These are phyloP conservation scores for Barnettozyma californica DNA, from an alignment of 805 yeast genomes.

Conservation along the genomic window DNA sequence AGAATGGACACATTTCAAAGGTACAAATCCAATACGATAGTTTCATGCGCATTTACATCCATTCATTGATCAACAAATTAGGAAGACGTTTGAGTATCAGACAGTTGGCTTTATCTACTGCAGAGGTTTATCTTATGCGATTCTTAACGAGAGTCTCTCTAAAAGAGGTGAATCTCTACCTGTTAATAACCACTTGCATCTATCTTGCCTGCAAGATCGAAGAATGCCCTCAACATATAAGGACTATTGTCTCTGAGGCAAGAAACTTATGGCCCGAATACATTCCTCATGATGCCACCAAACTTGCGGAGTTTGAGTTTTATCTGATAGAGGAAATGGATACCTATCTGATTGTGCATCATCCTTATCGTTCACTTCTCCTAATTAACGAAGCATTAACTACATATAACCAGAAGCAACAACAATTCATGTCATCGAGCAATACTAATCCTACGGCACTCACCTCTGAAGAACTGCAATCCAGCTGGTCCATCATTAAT, in stretches of 20 bases:
- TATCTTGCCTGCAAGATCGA: constrained; percentile 92
- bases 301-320: constrained; percentile 92
- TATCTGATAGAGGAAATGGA: constrained; percentile 86
- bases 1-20: constrained; percentile 35
- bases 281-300: constrained; percentile 85
- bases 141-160: constrained; percentile 68
- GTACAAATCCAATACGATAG: constrained; percentile 34
- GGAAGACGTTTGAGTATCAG: constrained; percentile 76
- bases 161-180: constrained; percentile 76
- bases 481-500: constrained; percentile 84
- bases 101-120: constrained; percentile 82
- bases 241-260: constrained; percentile 79
- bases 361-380: constrained; percentile 62
- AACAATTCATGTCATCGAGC: background rate
- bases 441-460: constrained; percentile 32
- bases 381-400: constrained; percentile 37
- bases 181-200: constrained; percentile 76
- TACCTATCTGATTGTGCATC: constrained; percentile 65
- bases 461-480: constrained; percentile 67
- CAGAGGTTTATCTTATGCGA: constrained; percentile 79
- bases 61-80: constrained; percentile 64
- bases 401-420: constrained; percentile 19
- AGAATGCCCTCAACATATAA: constrained; percentile 90
- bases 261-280: constrained; percentile 91
- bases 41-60: constrained; percentile 75